Percentiles rank a stretch among this genome's conserved stretches.
phyloP scores from a whole-genome alignment of 495 filamentous ascomycete species.

The Penicillium angulare region DNA sequence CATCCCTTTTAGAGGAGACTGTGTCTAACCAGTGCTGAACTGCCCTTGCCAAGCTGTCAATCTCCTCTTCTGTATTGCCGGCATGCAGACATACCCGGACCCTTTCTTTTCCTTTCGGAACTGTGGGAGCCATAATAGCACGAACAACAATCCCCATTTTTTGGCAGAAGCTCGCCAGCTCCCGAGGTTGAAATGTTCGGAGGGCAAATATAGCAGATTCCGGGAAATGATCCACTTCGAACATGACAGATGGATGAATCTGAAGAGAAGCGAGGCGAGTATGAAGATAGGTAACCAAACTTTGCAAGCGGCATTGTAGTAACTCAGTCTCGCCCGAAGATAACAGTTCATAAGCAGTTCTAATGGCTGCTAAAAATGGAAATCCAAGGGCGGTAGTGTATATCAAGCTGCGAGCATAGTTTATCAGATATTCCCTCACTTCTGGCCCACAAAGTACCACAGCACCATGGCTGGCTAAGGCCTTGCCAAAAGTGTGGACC shows the following conservation, averaged over 20 bases:
- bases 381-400: conserved; percentile 51
- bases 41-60: conserved; percentile 39
- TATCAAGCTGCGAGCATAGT: conserved; percentile 49
- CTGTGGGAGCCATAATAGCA: conserved; percentile 49
- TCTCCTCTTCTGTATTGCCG: conserved; percentile 44
- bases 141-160: conserved; percentile 33
- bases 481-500: conserved; percentile 77
- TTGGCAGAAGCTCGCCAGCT: conserved; percentile 35
- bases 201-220: conserved; percentile 46
- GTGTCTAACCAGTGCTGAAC: conserved; percentile 43
- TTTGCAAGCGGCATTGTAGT: conserved; percentile 36
- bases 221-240: conserved; percentile 41
- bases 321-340: conserved; percentile 37
- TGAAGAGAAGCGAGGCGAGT: conserved; percentile 28
- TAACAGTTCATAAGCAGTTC: conserved; percentile 44
- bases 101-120: conserved; percentile 46
- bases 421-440: conserved; percentile 42
- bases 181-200: conserved; percentile 34
- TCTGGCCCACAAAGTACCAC: conserved; percentile 47
- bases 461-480: conserved; percentile 72
- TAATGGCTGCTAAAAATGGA: conserved; percentile 47
- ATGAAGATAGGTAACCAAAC: conserved; percentile 37
- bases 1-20: conserved; percentile 8
- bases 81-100: conserved; percentile 53
- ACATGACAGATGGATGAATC: conserved; percentile 26